These are phyloP conservation scores for Pichia membranifaciens DNA, from an alignment of 805 yeast species.

Conservation along the genomic window DNA sequence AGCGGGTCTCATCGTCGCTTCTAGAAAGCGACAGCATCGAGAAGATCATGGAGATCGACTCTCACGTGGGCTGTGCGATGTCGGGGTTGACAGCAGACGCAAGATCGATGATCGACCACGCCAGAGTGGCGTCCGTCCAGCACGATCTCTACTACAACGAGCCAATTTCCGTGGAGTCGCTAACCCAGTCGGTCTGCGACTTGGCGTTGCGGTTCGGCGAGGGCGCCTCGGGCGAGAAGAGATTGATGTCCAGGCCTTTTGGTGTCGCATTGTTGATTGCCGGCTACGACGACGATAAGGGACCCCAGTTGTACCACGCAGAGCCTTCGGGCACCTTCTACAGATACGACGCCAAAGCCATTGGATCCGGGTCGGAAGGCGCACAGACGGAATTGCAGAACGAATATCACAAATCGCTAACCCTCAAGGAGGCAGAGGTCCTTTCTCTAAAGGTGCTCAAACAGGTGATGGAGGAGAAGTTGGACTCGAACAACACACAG, in stretches of 20 bases:
- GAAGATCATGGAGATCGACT: slow-evolving; percentile 90
- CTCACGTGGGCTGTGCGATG: slow-evolving; percentile 97
- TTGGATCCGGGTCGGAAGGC: slow-evolving; percentile 98
- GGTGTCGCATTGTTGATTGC: slow-evolving; percentile 97
- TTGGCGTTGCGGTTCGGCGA: slow-evolving; percentile 95
- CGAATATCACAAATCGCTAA: slow-evolving; percentile 89
- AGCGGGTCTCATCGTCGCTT: slow-evolving; percentile 88
- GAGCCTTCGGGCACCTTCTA: slow-evolving; percentile 99
- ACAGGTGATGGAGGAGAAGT: slow-evolving; percentile 98
- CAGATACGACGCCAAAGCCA: slow-evolving; percentile 96
- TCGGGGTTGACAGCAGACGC: slow-evolving; percentile 98
- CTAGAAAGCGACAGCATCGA: slow-evolving; percentile 92
- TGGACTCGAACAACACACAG: slow-evolving; percentile 93
- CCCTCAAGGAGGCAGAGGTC: slow-evolving; percentile 88
- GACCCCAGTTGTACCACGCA: slow-evolving; percentile 96
- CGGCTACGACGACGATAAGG: slow-evolving; percentile 86
- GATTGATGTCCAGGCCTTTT: slow-evolving; percentile 95
- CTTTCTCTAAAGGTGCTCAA: slow-evolving; percentile 82
- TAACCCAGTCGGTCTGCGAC: slow-evolving; percentile 96
- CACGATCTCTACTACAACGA: slow-evolving; percentile 91
- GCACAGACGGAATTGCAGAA: slow-evolving; percentile 97
- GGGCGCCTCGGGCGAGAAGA: slow-evolving; percentile 93
- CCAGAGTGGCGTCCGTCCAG: slow-evolving; percentile 82
- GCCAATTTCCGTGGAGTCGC: slow-evolving; percentile 82
- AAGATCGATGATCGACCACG: slow-evolving; percentile 97